These are phyloP conservation scores for Trametes punicea DNA, from an alignment of 768 basidiomycete species.

Conservation along the genomic window DNA sequence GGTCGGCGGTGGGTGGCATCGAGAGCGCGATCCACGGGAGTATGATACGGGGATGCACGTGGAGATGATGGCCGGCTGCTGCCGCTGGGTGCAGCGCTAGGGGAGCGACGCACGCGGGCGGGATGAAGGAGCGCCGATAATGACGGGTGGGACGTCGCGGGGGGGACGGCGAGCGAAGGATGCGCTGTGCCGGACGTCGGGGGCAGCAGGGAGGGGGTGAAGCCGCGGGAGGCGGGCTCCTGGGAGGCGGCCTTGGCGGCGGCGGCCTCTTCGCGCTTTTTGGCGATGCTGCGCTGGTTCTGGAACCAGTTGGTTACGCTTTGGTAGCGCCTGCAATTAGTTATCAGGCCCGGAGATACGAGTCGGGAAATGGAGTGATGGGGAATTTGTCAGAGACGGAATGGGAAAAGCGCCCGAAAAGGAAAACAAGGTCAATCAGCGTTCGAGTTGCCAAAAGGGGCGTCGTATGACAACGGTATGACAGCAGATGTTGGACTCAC, in stretches of 20 bases:
- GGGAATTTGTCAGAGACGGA: constrained; percentile 19
- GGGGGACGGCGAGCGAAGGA: constrained; percentile 37
- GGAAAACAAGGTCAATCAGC: constrained; percentile 16
- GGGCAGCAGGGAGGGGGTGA: constrained; percentile 28
- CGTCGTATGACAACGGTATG: constrained; percentile 5
- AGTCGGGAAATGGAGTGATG: constrained; percentile 4
- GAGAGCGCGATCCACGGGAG: constrained; percentile 7
- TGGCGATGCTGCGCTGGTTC: constrained; percentile 76
- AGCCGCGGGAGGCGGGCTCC: constrained; percentile 20
- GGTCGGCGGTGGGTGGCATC: constrained; percentile 38
- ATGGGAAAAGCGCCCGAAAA: constrained; percentile 21
- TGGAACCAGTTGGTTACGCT: constrained; percentile 87
- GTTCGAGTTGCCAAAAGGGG: constrained; percentile 12
- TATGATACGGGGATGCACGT: constrained; percentile 27
- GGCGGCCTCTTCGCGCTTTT: constrained; percentile 57
- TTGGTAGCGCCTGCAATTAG: constrained; percentile 77
- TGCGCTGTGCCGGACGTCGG: constrained; percentile 29
- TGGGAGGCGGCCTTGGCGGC: constrained; percentile 27
- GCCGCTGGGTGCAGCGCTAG: constrained; percentile 26
- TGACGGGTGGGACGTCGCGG: constrained; percentile 46
- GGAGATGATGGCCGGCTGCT: constrained; percentile 28
- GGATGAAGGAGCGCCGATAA: constrained; percentile 34
- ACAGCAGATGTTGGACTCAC: constrained; percentile 43
- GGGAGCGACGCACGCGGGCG: constrained; percentile 37
- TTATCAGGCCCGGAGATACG: background rate